Conservation (phyloP, 2,329 filamentous ascomycete species). For the Corynespora cassiicola region DNA sequence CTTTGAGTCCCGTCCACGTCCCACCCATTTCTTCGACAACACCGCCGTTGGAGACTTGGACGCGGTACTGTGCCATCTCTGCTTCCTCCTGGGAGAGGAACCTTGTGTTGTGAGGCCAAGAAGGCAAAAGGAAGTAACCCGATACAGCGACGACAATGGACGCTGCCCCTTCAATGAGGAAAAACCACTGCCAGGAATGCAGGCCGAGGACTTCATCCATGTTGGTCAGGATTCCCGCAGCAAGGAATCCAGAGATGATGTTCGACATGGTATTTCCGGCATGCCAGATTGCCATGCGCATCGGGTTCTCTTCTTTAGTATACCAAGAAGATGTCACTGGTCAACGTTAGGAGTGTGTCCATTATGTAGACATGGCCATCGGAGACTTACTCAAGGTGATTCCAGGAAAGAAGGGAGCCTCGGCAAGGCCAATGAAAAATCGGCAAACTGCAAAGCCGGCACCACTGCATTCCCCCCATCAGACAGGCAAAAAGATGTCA, state of each 20-base stretch:
- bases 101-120: slow-evolving; percentile 17
- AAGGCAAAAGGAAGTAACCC: slow-evolving; percentile 47
- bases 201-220: slow-evolving; percentile 50
- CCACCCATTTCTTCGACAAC: slow-evolving; percentile 47
- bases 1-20: slow-evolving; percentile 46
- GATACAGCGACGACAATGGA: slow-evolving; percentile 50
- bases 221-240: slow-evolving; percentile 53
- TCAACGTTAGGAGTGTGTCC: background rate
- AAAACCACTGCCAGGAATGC: slow-evolving; percentile 52
- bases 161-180: slow-evolving; percentile 62
- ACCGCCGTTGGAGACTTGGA: slow-evolving; percentile 35
- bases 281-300: slow-evolving; percentile 55
- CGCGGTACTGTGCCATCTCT: slow-evolving; percentile 35
- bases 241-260: slow-evolving; percentile 54
- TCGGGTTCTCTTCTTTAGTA: slow-evolving; percentile 52
- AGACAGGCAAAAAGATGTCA: too few species aligned
- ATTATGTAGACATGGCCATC: background rate
- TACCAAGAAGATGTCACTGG: slow-evolving; percentile 53
- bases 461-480: slow-evolving; percentile 10
- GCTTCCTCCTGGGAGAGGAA: slow-evolving; percentile 23
- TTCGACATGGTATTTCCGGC: slow-evolving; percentile 55
- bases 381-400: slow-evolving; percentile 44
- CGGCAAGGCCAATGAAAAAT: slow-evolving; percentile 47
- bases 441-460: slow-evolving; percentile 45
- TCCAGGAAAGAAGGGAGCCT: slow-evolving; percentile 48